Evolutionary conservation across 805 yeast species (phyloP).

Genomic region (Metschnikowia chrysomelidarum): DNA sequence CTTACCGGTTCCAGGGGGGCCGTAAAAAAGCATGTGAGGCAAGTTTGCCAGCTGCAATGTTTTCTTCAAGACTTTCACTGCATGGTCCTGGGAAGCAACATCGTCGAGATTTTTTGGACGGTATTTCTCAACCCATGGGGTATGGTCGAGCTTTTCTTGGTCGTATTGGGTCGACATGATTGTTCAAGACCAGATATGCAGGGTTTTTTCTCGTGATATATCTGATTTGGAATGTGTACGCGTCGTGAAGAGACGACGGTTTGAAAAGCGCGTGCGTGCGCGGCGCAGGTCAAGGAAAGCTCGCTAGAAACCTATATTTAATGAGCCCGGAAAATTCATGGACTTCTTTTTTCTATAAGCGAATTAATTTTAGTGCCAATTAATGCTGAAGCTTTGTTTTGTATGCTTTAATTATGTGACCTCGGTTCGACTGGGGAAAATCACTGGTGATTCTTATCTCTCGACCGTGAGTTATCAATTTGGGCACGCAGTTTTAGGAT

Average conservation of each 20-base stretch:
- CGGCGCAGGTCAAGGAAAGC: too few relatives aligned
- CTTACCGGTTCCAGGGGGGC: conserved; percentile 94
- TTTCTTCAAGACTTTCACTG: conserved; percentile 77
- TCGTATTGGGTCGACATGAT: conserved; percentile 28
- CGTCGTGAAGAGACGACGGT: conserved; percentile 1
- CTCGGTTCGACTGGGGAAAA: too few relatives aligned
- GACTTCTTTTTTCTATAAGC: too few relatives aligned
- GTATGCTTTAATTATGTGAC: too few relatives aligned
- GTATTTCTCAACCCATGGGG: conserved; percentile 89
- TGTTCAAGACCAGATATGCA: neutral
- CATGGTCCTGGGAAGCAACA: conserved; percentile 88
- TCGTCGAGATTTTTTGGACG: conserved; percentile 88
- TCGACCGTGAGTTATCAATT: too few relatives aligned
- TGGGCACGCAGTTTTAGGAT: too few relatives aligned
- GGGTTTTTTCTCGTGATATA: neutral
- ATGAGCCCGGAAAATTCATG: too few relatives aligned
- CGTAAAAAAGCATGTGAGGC: conserved; percentile 90
- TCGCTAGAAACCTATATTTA: too few relatives aligned
- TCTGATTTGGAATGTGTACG: conserved; percentile 2
- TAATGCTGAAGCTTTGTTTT: too few relatives aligned
- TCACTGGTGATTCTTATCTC: too few relatives aligned
- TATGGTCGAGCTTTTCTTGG: conserved; percentile 46
- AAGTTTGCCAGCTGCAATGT: conserved; percentile 77
- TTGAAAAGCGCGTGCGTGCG: too few relatives aligned
- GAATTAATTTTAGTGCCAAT: too few relatives aligned